A percentile compares a stretch with the other conserved stretches of the same genome.
phyloP scores from a whole-genome alignment of 2,329 filamentous ascomycete genomes.

The Capronia epimyces region DNA sequence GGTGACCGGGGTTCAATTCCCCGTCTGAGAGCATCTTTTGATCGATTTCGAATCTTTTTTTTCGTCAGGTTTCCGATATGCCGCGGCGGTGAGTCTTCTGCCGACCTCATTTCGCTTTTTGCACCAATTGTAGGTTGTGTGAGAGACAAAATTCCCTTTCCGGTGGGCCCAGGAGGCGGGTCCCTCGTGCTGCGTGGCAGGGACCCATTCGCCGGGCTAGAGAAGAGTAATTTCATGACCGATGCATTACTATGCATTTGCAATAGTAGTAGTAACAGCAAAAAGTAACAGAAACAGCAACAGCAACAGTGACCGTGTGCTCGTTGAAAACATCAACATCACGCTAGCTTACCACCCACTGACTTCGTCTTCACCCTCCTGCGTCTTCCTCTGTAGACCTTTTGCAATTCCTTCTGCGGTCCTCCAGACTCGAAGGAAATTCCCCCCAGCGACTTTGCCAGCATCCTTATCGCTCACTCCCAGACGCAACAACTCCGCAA shows the following conservation, averaged over 20 bases:
- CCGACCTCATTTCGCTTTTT: no score
- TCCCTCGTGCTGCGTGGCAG: no score
- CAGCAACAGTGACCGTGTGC: not conserved
- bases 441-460: conserved; percentile 69
- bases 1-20: conserved; percentile 18
- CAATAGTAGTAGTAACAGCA: no score
- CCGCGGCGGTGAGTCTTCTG: no score
- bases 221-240: no score
- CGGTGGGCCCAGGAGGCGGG: no score
- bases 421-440: conserved; percentile 77
- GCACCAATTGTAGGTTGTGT: no score
- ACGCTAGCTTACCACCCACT: conserved; percentile 10
- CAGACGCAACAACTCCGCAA: conserved; percentile 66
- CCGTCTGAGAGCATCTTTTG: conserved; percentile 7
- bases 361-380: conserved; percentile 40
- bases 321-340: not conserved
- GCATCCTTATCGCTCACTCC: conserved; percentile 71
- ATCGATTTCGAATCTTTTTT: not conserved
- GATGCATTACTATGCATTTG: no score
- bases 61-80: not conserved
- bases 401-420: conserved; percentile 68
- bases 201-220: no score
- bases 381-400: conserved; percentile 56
- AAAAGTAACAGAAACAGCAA: no score
- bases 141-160: no score